phyloP scores from a whole-genome alignment of 306 rosid species.

The Prinsepia uniflora region DNA sequence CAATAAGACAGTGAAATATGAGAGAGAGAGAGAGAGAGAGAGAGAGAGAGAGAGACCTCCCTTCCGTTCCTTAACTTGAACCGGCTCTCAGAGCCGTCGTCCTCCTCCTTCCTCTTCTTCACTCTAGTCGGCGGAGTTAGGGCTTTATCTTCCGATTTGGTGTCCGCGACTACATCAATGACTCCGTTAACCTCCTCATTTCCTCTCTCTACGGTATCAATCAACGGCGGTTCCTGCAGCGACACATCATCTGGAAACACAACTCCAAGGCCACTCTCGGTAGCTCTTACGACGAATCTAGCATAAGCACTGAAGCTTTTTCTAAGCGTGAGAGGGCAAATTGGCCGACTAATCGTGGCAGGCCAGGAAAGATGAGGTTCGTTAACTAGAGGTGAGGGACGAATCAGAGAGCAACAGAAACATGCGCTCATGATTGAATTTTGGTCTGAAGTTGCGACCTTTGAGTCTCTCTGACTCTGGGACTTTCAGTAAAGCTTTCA shows the following conservation, averaged over 20 bases:
- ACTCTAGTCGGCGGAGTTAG: slow-evolving; percentile 25
- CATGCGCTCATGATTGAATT: slow-evolving; percentile 39
- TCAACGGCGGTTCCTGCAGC: neutral
- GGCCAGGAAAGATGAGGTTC: slow-evolving; percentile 25
- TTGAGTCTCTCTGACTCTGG: too few relatives aligned
- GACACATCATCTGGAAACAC: slow-evolving; percentile 23
- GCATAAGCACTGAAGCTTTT: slow-evolving; percentile 1
- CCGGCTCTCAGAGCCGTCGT: slow-evolving; percentile 42
- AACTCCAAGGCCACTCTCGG: slow-evolving; percentile 20
- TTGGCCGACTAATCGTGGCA: slow-evolving; percentile 26
- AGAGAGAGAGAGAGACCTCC: slow-evolving; percentile 44
- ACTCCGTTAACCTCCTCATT: slow-evolving; percentile 15
- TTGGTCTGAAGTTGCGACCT: neutral
- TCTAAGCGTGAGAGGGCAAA: slow-evolving; percentile 10
- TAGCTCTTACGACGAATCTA: slow-evolving; percentile 19
- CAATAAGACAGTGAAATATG: neutral
- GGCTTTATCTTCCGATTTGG: slow-evolving; percentile 23
- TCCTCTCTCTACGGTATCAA: slow-evolving; percentile 9
- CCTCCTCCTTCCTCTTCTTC: slow-evolving; percentile 50
- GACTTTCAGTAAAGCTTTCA: neutral
- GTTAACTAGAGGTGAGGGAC: slow-evolving; percentile 27
- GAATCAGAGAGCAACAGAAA: slow-evolving; percentile 31
- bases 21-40: slow-evolving; percentile 5
- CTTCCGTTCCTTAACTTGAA: slow-evolving; percentile 81
- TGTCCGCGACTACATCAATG: slow-evolving; percentile 22